Evolutionary conservation across 306 rosid species (phyloP), one percentile per base, ranked within the genome.

Genomic region (Quercus aquifolioides): DNA sequence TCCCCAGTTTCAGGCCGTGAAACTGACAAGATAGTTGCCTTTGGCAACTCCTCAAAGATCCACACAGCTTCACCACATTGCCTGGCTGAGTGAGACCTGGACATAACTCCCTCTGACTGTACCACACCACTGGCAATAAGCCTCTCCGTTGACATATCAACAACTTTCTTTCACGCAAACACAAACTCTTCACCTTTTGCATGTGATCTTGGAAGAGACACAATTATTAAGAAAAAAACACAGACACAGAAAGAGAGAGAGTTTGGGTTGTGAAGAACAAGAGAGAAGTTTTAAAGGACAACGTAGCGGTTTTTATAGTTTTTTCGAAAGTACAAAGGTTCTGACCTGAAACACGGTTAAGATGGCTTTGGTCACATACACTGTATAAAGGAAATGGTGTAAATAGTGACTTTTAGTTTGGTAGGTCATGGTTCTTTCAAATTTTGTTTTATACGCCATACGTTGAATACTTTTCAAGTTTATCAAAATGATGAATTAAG

Each of bases 1-100:
- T 94, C 98, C 23, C 90, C 92, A 1, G 97, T 89, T 28, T 91
- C 97, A 17, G 92, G 90, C 6, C 89, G 87, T 4, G 98, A 94
- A 59, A 94, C 98, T 57, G 93, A 82, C 0, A 91, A 87, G 58
- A 92, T 88, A 18, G 87, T 86, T 18, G 94, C 97, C 38, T 67
- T 86, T 0, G 98, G 98, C 25, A 92, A 77, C 74, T 94, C 97
- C 1, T 88, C 92, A 69, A 94, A 94, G 80, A 92, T 88, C 85
- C 85, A 55, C 54, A 15, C 17, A 3, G 71, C 57, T 14, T 89
- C 96, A 56, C 79, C 82, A 75, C 91, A 81, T 71, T 78, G 87
- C 75, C 76, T 79, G 76, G 25, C 33, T 2, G 90, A 82, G 21
- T 58, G 80, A 20, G 85, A 79, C 52, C 63, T 56, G n/a, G 83